Conservation (phyloP, 352 stramenopile species). For the Phytophthora foliorum region DNA sequence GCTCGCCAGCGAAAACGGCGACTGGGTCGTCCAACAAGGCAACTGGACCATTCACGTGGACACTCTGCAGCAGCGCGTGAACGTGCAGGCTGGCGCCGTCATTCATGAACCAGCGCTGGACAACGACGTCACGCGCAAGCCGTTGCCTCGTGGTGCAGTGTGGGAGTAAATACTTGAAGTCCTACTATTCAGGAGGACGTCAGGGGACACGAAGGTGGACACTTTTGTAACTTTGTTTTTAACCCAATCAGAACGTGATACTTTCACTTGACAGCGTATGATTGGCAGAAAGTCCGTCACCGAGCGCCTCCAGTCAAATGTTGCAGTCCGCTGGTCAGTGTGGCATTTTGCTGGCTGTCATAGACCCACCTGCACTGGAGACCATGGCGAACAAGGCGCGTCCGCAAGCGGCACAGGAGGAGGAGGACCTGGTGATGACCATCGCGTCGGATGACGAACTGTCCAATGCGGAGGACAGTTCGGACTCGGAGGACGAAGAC, state of each 20-base stretch:
- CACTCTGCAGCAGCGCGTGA: slow-evolving; percentile 39
- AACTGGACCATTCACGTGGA: slow-evolving; percentile 54
- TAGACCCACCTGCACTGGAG: not conserved
- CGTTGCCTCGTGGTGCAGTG: slow-evolving; percentile 21
- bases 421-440: slow-evolving; percentile 89
- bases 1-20: slow-evolving; percentile 46
- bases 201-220: not conserved
- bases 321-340: not conserved
- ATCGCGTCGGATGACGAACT: slow-evolving; percentile 90
- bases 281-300: slow-evolving; percentile 25
- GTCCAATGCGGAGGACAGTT: slow-evolving; percentile 78
- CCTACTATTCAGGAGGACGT: not conserved
- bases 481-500: slow-evolving; percentile 70
- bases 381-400: slow-evolving; percentile 28
- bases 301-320: slow-evolving; percentile 36
- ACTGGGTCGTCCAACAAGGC: slow-evolving; percentile 47
- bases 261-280: not conserved
- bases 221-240: slow-evolving; percentile 4
- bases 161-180: slow-evolving; percentile 17
- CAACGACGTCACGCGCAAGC: slow-evolving; percentile 24
- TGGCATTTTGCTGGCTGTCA: slow-evolving; percentile 29
- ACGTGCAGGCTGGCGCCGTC: slow-evolving; percentile 21
- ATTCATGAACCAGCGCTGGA: slow-evolving; percentile 1
- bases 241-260: slow-evolving; percentile 8
- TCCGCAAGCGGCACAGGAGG: slow-evolving; percentile 17